A percentile compares a stretch with the other conserved stretches of the same genome.
Evolutionary conservation across 2,329 filamentous ascomycete species (phyloP).

Genomic region (Monilinia polystroma): DNA sequence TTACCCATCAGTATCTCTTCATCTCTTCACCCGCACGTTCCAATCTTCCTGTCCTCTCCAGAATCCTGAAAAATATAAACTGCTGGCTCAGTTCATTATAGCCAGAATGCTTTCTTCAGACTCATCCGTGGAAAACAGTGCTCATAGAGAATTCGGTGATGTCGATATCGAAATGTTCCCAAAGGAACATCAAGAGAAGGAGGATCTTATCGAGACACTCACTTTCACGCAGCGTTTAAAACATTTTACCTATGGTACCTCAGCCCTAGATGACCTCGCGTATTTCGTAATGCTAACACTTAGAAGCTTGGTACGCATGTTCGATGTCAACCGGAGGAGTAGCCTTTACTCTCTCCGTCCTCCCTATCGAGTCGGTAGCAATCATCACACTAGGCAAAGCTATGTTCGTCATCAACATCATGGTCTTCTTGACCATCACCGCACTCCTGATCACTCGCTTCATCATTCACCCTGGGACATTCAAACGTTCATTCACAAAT

Average conservation of each 20-base stretch:
- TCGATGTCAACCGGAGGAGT: slow-evolving; percentile 76
- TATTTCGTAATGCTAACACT: slow-evolving; percentile 31
- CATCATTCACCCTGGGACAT: slow-evolving; percentile 54
- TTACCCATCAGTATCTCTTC: slow-evolving; percentile 3
- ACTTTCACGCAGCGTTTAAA: slow-evolving; percentile 19
- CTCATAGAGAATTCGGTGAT: not conserved
- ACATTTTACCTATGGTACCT: slow-evolving; percentile 23
- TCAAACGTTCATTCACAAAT: slow-evolving; percentile 59
- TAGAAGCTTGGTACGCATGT: slow-evolving; percentile 62
- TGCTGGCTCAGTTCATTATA: slow-evolving; percentile 22
- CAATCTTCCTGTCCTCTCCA: slow-evolving; percentile 5
- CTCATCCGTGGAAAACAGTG: not conserved
- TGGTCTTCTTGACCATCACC: slow-evolving; percentile 60
- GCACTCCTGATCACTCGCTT: slow-evolving; percentile 60
- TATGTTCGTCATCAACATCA: slow-evolving; percentile 68
- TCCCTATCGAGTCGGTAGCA: slow-evolving; percentile 55
- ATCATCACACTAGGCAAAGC: slow-evolving; percentile 63
- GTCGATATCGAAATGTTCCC: slow-evolving; percentile 2
- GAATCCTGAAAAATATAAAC: slow-evolving; percentile 3
- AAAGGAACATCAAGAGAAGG: slow-evolving; percentile 12
- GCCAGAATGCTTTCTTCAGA: slow-evolving; percentile 17
- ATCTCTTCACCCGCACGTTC: not conserved
- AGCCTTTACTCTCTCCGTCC: slow-evolving; percentile 60
- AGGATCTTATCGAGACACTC: not conserved
- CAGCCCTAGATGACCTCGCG: slow-evolving; percentile 25